Evolutionary conservation across 257 asterid genomes (phyloP).

Genomic region (Primulina tabacum): DNA sequence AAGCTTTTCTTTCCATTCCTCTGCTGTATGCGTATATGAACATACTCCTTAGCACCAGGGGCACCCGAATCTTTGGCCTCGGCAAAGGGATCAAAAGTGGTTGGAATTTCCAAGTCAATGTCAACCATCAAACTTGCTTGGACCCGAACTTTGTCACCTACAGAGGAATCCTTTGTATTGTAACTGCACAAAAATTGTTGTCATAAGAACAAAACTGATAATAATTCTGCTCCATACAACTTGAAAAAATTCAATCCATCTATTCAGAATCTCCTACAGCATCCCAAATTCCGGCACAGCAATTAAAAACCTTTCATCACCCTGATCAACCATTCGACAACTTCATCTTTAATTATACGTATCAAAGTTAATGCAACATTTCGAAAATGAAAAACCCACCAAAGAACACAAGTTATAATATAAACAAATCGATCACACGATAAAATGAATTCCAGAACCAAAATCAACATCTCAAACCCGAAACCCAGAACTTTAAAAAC

Average conservation of each 20-base stretch:
- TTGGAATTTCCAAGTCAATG: constrained; percentile 52
- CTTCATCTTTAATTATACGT: too few relatives aligned
- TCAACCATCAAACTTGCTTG: constrained; percentile 68
- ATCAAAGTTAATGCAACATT: background rate
- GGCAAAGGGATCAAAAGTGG: constrained; percentile 70
- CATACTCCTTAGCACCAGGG: constrained; percentile 70
- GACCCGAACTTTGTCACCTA: constrained; percentile 14
- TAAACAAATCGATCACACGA: background rate
- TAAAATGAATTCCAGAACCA: background rate
- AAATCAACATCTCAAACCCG: background rate
- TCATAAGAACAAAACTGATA: background rate
- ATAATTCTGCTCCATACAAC: too few relatives aligned
- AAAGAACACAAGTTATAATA: background rate
- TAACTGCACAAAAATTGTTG: constrained; percentile 8
- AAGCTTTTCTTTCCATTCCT: constrained; percentile 81
- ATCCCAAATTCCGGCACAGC: too few relatives aligned
- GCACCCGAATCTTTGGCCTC: constrained; percentile 69
- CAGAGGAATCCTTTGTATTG: background rate
- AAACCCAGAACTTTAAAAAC: background rate
- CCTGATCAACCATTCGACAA: background rate
- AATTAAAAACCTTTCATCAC: background rate
- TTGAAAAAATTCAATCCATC: background rate
- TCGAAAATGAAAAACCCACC: background rate
- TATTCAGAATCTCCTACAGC: background rate
- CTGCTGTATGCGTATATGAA: constrained; percentile 81